These are phyloP conservation scores for Tephrocybe sp. DNA, from an alignment of 768 basidiomycete genomes.

Conservation along the genomic window DNA sequence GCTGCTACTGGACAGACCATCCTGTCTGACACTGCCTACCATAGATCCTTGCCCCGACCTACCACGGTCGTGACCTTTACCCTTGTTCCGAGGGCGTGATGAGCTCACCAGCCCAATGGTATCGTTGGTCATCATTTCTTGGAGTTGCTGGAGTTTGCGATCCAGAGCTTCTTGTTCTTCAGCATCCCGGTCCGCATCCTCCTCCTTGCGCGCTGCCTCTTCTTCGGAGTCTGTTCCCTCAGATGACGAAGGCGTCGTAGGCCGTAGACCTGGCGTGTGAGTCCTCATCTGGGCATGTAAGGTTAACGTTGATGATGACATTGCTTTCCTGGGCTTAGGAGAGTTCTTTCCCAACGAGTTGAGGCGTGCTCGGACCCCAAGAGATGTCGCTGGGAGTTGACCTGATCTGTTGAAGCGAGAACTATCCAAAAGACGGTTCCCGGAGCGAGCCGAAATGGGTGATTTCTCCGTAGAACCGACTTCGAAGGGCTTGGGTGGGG, in stretches of 20 bases:
- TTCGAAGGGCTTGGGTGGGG: conserved; percentile 29
- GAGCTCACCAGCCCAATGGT: conserved; percentile 65
- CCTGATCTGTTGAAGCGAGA: conserved; percentile 33
- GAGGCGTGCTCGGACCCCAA: conserved; percentile 69
- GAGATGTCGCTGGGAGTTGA: conserved; percentile 46
- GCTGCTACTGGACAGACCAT: conserved; percentile 47
- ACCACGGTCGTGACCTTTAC: conserved; percentile 45
- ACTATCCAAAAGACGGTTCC: conserved; percentile 33
- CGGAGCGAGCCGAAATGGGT: conserved; percentile 26
- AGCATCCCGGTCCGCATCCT: conserved; percentile 64
- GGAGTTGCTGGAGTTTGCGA: conserved; percentile 66
- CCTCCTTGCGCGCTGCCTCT: conserved; percentile 63
- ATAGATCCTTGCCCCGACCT: conserved; percentile 36
- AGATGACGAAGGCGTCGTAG: conserved; percentile 53
- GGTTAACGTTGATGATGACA: conserved; percentile 73
- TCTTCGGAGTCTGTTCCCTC: conserved; percentile 57
- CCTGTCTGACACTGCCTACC: conserved; percentile 33
- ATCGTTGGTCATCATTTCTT: conserved; percentile 74
- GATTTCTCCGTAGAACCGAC: conserved; percentile 24
- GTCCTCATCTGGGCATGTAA: conserved; percentile 51
- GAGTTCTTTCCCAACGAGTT: conserved; percentile 64
- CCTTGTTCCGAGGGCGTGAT: conserved; percentile 35
- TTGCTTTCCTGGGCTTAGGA: conserved; percentile 51
- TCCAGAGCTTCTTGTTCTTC: conserved; percentile 71
- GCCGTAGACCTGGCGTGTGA: conserved; percentile 33